phyloP scores from a whole-genome alignment of 345 rosid genomes.

The Murraya koenigii region DNA sequence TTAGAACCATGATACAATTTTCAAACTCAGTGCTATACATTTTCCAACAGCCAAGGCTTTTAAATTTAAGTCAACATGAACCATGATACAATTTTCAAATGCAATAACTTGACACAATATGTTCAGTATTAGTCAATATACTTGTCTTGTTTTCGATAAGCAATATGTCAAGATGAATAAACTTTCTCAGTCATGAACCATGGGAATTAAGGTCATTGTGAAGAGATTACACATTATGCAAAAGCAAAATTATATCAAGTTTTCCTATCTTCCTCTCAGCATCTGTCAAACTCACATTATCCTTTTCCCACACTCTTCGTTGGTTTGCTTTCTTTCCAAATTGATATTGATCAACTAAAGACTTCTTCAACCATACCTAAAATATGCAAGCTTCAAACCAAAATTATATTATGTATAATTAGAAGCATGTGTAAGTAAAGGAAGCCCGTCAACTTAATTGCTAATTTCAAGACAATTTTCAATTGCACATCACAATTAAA shows the following conservation, averaged over 20 bases:
- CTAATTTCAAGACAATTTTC: constrained; percentile 9
- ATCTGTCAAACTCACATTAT: not conserved
- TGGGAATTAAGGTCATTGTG: not conserved
- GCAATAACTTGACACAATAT: not conserved
- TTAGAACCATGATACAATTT: no score
- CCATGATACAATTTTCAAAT: not conserved
- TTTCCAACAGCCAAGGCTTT: not conserved
- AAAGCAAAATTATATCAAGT: not conserved
- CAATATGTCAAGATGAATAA: not conserved
- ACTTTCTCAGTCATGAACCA: not conserved
- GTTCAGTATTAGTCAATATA: not conserved
- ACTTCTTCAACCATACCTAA: not conserved
- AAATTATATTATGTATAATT: not conserved
- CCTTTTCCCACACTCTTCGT: not conserved
- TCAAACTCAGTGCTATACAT: not conserved
- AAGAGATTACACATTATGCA: not conserved
- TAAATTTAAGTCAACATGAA: not conserved
- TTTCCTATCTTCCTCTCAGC: not conserved
- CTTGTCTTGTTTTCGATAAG: not conserved
- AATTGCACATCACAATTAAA: not conserved
- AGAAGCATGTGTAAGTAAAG: not conserved
- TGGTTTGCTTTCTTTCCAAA: not conserved
- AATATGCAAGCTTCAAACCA: not conserved
- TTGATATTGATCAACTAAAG: not conserved
- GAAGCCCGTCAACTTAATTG: not conserved